phyloP scores from a whole-genome alignment of 495 filamentous ascomycete genomes.

The Talaromyces trachyspermus region DNA sequence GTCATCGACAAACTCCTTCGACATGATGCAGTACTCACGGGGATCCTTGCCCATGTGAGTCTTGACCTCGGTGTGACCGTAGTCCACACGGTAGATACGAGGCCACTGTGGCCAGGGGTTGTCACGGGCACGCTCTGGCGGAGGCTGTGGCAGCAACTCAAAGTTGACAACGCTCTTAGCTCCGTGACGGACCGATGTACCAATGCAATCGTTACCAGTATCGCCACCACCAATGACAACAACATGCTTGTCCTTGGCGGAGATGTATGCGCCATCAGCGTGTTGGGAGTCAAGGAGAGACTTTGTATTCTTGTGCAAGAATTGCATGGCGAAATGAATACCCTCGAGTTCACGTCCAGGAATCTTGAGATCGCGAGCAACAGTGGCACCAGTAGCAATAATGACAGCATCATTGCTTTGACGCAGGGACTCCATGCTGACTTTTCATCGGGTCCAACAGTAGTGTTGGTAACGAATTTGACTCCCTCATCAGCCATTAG shows the following conservation, averaged over 20 bases:
- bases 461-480: constrained; percentile 67
- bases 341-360: constrained; percentile 85
- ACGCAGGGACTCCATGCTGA: constrained; percentile 70
- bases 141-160: constrained; percentile 91
- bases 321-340: constrained; percentile 98
- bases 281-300: constrained; percentile 92
- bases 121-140: constrained; percentile 85
- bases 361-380: constrained; percentile 93
- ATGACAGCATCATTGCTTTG: constrained; percentile 76
- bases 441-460: constrained; percentile 69
- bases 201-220: constrained; percentile 98
- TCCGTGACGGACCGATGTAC: constrained; percentile 95
- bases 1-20: constrained; percentile 93
- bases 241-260: constrained; percentile 93
- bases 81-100: constrained; percentile 96
- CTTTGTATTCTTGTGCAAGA: constrained; percentile 97
- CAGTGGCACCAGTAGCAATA: constrained; percentile 94
- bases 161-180: constrained; percentile 97
- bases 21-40: constrained; percentile 98
- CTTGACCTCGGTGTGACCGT: constrained; percentile 94
- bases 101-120: constrained; percentile 99
- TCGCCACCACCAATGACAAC: constrained; percentile 98
- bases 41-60: constrained; percentile 97
- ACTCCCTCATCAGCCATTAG: constrained; percentile 93
- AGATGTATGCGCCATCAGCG: constrained; percentile 83